A percentile compares a stretch with the other conserved stretches of the same genome.
Conservation (phyloP, 2,329 filamentous ascomycete genomes). For the Blumeriella jaapii region DNA sequence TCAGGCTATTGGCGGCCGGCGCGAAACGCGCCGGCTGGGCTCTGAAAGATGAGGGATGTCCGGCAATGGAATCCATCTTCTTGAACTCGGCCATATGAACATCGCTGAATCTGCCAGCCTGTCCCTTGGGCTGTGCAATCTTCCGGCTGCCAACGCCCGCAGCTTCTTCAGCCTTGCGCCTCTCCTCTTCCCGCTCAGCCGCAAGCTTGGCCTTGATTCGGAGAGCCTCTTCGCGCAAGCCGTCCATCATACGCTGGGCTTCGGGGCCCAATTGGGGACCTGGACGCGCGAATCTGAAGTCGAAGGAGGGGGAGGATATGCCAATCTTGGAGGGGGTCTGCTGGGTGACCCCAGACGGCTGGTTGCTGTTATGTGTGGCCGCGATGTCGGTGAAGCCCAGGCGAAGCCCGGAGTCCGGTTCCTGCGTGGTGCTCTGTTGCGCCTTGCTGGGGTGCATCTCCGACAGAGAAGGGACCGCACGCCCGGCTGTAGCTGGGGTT, state of each 20-base stretch:
- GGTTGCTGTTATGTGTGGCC: conserved; percentile 27
- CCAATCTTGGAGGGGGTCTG: conserved; percentile 52
- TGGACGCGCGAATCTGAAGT: conserved; percentile 48
- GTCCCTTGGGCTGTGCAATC: conserved; percentile 71
- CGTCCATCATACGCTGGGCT: conserved; percentile 49
- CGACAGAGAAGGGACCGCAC: conserved; percentile 57
- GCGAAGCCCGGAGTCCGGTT: conserved; percentile 68
- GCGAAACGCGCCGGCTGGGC: conserved; percentile 42
- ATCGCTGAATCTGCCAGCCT: conserved; percentile 68
- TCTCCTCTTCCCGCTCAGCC: conserved; percentile 47
- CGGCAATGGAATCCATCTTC: conserved; percentile 95
- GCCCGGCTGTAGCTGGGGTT: conserved; percentile 54
- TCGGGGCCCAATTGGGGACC: conserved; percentile 48
- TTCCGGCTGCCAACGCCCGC: conserved; percentile 44
- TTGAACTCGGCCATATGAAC: conserved; percentile 81
- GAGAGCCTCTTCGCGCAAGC: conserved; percentile 59
- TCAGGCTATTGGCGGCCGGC: conserved; percentile 35
- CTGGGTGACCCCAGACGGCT: conserved; percentile 35
- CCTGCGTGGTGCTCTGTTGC: conserved; percentile 61
- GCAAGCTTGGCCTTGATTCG: conserved; percentile 59
- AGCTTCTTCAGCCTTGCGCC: conserved; percentile 32
- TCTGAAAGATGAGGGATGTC: conserved; percentile 71
- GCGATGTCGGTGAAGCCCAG: conserved; percentile 69
- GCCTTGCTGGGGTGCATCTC: conserved; percentile 90
- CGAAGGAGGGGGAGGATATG: conserved; percentile 48